Percentiles rank a stretch among this genome's conserved stretches.
phyloP scores from a whole-genome alignment of 352 stramenopile species.

The Phytophthora ohioensis region DNA sequence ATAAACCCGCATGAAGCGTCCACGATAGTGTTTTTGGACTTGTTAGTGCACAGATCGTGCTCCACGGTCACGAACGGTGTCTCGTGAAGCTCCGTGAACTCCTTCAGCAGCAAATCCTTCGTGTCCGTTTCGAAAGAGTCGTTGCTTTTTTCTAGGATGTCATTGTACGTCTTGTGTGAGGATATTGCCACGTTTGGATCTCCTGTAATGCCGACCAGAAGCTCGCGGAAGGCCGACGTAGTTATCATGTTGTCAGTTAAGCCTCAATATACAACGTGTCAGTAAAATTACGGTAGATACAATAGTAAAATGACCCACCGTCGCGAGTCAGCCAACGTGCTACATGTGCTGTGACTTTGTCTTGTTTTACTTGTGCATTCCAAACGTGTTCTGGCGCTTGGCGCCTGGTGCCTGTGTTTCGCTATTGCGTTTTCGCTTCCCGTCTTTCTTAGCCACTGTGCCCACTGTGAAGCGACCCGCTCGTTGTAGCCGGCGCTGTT shows the following conservation, averaged over 20 bases:
- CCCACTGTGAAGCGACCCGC: slow-evolving; percentile 2
- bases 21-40: slow-evolving; percentile 9
- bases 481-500: background rate
- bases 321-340: slow-evolving; percentile 8
- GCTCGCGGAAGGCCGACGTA: slow-evolving; percentile 2
- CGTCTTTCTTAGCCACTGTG: background rate
- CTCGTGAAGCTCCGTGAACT: slow-evolving; percentile 8
- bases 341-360: slow-evolving; percentile 5
- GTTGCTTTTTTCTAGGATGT: slow-evolving; percentile 2
- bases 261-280: background rate
- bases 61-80: slow-evolving; percentile 4
- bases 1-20: slow-evolving; percentile 10
- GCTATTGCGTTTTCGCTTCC: background rate
- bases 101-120: background rate
- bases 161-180: slow-evolving; percentile 16
- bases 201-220: background rate
- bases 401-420: background rate
- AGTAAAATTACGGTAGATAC: too few species aligned
- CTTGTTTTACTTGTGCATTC: background rate
- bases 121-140: background rate
- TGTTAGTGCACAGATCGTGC: slow-evolving; percentile 21
- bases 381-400: slow-evolving; percentile 6
- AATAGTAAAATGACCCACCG: background rate
- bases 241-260: slow-evolving; percentile 8
- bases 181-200: background rate